phyloP scores from a whole-genome alignment of 192 early-diverging fungal species.

The Coemansia aciculifera region DNA sequence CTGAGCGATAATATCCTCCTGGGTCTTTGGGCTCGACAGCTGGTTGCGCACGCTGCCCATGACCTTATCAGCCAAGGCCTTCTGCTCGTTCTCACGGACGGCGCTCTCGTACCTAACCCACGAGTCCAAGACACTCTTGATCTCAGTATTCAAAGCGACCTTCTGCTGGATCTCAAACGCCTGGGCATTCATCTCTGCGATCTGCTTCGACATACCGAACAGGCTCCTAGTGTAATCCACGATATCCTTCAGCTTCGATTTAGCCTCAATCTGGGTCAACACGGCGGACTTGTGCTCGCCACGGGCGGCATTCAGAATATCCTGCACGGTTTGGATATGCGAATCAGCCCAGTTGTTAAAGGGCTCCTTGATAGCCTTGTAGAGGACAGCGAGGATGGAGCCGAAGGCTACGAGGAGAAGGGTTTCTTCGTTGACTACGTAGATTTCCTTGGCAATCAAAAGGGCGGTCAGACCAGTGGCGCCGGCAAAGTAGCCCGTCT shows the following conservation, averaged over 20 bases:
- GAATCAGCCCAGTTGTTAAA: slow-evolving; percentile 75
- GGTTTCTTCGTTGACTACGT: slow-evolving; percentile 92
- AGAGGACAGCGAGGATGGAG: slow-evolving; percentile 77
- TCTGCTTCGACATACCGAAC: slow-evolving; percentile 94
- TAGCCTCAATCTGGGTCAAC: slow-evolving; percentile 83
- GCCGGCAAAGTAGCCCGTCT: slow-evolving; percentile 85
- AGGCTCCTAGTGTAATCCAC: slow-evolving; percentile 91
- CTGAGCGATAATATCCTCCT: slow-evolving; percentile 55
- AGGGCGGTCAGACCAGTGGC: slow-evolving; percentile 81
- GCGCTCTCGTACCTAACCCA: slow-evolving; percentile 96
- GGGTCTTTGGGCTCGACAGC: slow-evolving; percentile 51
- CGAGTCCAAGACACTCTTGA: slow-evolving; percentile 87
- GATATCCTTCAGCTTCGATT: slow-evolving; percentile 89
- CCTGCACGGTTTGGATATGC: slow-evolving; percentile 74
- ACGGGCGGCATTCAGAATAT: slow-evolving; percentile 79
- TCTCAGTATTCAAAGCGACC: slow-evolving; percentile 74
- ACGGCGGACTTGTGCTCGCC: slow-evolving; percentile 91
- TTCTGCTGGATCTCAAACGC: slow-evolving; percentile 95
- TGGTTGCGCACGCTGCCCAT: slow-evolving; percentile 66
- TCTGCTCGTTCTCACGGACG: slow-evolving; percentile 93
- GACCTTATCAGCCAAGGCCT: slow-evolving; percentile 77
- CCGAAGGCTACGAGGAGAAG: slow-evolving; percentile 79
- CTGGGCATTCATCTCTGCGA: slow-evolving; percentile 90
- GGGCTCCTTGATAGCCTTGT: slow-evolving; percentile 78
- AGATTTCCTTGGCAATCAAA: slow-evolving; percentile 96